phyloP scores from a whole-genome alignment of 108 stramenopile genomes.

The Ochromonas danica region DNA sequence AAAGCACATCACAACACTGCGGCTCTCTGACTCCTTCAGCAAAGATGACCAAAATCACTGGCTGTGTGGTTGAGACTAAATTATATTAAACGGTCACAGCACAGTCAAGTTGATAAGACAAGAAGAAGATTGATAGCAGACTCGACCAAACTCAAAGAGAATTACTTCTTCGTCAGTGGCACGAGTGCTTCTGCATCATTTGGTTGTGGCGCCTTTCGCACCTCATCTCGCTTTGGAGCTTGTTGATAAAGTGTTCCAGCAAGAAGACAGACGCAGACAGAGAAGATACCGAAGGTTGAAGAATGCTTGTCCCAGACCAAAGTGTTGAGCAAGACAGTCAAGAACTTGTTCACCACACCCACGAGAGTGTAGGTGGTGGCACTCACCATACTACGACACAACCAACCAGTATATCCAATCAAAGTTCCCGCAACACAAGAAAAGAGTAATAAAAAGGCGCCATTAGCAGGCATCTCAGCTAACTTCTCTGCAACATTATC shows the following conservation, averaged over 20 bases:
- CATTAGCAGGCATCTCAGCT: constrained; percentile 17
- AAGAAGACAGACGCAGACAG: constrained; percentile 30
- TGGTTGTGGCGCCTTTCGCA: not conserved
- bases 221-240: constrained; percentile 3
- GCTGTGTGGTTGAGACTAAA: too few relatives aligned
- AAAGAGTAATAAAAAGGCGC: not conserved
- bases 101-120: too few relatives aligned
- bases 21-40: too few relatives aligned
- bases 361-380: constrained; percentile 78
- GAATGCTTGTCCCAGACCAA: constrained; percentile 36
- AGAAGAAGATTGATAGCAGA: too few relatives aligned
- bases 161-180: not conserved
- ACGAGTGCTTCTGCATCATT: not conserved
- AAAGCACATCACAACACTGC: too few relatives aligned
- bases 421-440: constrained; percentile 35
- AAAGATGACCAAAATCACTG: too few relatives aligned
- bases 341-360: constrained; percentile 69
- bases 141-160: too few relatives aligned
- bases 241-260: constrained; percentile 24
- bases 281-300: constrained; percentile 8
- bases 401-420: constrained; percentile 49
- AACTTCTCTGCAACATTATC: not conserved
- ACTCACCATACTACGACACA: constrained; percentile 74
- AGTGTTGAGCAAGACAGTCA: constrained; percentile 74
- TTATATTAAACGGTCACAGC: too few relatives aligned